phyloP scores from a whole-genome alignment of 2,329 filamentous ascomycete genomes.

The Cladosporium cucumerinum region DNA sequence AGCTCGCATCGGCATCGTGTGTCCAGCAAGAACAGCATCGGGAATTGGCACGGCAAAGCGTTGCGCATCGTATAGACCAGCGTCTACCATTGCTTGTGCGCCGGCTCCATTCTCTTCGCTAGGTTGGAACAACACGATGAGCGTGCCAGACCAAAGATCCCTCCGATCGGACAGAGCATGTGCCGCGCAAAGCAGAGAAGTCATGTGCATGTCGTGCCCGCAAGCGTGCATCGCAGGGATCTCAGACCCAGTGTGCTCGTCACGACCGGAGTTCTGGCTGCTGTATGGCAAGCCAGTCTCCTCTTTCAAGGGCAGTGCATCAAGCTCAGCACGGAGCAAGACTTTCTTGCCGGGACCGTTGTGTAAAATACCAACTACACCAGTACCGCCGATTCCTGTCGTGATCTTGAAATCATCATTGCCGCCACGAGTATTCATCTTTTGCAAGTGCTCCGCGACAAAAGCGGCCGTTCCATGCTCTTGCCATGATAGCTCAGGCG shows the following conservation, averaged over 20 bases:
- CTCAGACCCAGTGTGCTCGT: constrained; percentile 2
- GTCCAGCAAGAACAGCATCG: constrained; percentile 16
- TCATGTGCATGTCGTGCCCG: constrained; percentile 20
- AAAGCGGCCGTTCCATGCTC: constrained; percentile 51
- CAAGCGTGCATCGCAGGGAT: constrained; percentile 20
- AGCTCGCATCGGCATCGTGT: constrained; percentile 29
- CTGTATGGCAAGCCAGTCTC: constrained; percentile 48
- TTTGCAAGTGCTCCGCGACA: constrained; percentile 27
- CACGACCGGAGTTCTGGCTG: constrained; percentile 27
- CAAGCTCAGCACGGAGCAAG: constrained; percentile 49
- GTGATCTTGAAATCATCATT: constrained; percentile 1
- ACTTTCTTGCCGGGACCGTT: constrained; percentile 46
- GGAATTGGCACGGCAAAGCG: constrained; percentile 13
- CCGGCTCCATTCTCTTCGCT: constrained; percentile 17
- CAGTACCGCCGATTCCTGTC: constrained; percentile 41
- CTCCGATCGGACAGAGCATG: not conserved
- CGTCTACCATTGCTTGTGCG: constrained; percentile 17
- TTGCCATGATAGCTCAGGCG: constrained; percentile 58
- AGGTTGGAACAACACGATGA: constrained; percentile 19
- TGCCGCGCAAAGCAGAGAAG: constrained; percentile 15
- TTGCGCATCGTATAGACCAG: constrained; percentile 10
- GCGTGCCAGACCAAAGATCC: constrained; percentile 16
- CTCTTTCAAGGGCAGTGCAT: constrained; percentile 50
- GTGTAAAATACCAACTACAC: constrained; percentile 41
- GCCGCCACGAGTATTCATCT: not conserved